Evolutionary conservation across 1,139 yeast genomes (phyloP), one percentile per base, ranked within the genome.

Genomic region (Magnusiomyces sp.): DNA sequence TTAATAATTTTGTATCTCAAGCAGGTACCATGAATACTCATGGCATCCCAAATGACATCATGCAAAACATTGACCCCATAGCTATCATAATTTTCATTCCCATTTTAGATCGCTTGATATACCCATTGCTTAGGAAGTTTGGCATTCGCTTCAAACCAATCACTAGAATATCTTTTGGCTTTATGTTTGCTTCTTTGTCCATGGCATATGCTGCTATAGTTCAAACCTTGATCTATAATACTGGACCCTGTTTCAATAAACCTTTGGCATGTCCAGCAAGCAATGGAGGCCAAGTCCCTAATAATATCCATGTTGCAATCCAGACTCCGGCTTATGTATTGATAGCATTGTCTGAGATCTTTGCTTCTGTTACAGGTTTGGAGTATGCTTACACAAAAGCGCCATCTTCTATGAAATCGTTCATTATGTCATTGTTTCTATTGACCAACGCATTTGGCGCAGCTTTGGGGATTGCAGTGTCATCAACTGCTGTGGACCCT

Each of bases 131-230:
- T 59, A 71, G 83, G 65, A 72, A 65, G 58, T 66, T 72, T 36
- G 73, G 73, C 16, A 66, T 70, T 53, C 59, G 61, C 34, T 61
- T 69, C 62, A 58, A 58, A 47, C 74, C 95, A 40, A 79, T 86
- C 59, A 75, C 88, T 53, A 80, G 86, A 66, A 88, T 89, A 58
- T 73, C 76, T 62, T 71, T 74, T 56, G 96, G 97, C 11, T 88
- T 88, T 71, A 67, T 82, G 66, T 72, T 85, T 53, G 89, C 83
- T 49, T 67, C 89, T 5, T 61, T 75, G 41, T 76, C 95, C 40
- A 83, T 85, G 81, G 76, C 80, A 36, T 80, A 83, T 62, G 94
- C 95, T 50, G 92, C 95, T 14, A 81, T 85, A 42, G 74, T 86
- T 57, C 96, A 89, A 70, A 79, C 80, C 62, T 72, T 71, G 62